phyloP scores from a whole-genome alignment of 768 basidiomycete genomes.

The Xerocomellus amylosporus region DNA sequence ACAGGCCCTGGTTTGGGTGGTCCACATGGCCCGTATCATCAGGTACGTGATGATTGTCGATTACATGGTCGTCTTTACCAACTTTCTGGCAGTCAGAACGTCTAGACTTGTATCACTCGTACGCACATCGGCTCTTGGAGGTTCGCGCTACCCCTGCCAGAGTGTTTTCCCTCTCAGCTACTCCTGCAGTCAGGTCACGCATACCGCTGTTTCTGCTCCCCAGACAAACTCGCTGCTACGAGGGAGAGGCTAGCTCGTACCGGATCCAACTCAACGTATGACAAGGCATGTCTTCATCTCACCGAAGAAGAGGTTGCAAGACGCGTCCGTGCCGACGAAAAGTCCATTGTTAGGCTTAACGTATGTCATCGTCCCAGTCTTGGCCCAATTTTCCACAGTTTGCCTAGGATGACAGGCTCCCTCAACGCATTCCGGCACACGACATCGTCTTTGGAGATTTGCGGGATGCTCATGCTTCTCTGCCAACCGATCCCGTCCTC shows the following conservation, averaged over 20 bases:
- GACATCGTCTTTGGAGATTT: conserved; percentile 79
- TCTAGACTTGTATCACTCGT: conserved; percentile 75
- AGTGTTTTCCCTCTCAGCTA: not conserved
- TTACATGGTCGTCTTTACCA: not conserved
- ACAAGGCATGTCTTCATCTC: conserved; percentile 83
- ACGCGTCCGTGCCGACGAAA: conserved; percentile 70
- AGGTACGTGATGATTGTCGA: conserved; percentile 43
- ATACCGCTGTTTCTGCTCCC: conserved; percentile 92
- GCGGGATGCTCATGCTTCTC: conserved; percentile 71
- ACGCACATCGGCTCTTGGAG: conserved; percentile 71
- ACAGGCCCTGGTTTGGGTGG: conserved; percentile 77
- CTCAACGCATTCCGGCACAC: conserved; percentile 44
- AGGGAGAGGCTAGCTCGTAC: conserved; percentile 67
- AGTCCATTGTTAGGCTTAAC: conserved; percentile 82
- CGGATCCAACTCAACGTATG: conserved; percentile 81
- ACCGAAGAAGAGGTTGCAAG: conserved; percentile 83
- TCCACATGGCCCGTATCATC: conserved; percentile 81
- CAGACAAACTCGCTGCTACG: conserved; percentile 63
- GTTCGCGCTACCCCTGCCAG: conserved; percentile 38
- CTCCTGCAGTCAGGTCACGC: conserved; percentile 71
- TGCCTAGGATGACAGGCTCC: conserved; percentile 56
- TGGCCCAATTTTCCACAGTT: not conserved
- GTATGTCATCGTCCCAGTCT: conserved; percentile 43
- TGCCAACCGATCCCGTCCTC: conserved; percentile 87
- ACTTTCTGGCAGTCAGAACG: conserved; percentile 72